Evolutionary conservation across 805 yeast species (phyloP).

Genomic region (Cyberlindnera veronae): DNA sequence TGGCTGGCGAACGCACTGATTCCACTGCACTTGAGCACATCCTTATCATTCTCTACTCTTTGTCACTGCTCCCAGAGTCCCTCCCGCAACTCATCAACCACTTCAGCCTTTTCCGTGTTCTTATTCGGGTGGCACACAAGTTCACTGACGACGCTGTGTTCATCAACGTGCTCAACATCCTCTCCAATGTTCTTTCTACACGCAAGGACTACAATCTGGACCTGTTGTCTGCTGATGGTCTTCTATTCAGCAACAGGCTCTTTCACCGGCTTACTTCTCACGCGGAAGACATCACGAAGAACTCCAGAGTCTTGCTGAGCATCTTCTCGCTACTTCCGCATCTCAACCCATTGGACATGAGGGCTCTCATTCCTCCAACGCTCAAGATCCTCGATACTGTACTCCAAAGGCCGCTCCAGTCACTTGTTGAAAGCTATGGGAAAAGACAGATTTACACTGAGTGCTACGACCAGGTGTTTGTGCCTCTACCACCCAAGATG

Average conservation of each 20-base stretch:
- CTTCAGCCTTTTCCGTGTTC: slow-evolving; percentile 7
- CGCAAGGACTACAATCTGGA: slow-evolving; percentile 10
- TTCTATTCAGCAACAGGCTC: slow-evolving; percentile 6
- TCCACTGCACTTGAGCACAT: slow-evolving; percentile 13
- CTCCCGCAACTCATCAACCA: slow-evolving; percentile 13
- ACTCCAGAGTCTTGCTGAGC: slow-evolving; percentile 9
- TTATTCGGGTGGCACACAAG: slow-evolving; percentile 14
- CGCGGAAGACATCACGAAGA: not conserved
- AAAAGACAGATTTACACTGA: slow-evolving; percentile 7
- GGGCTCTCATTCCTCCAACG: slow-evolving; percentile 11
- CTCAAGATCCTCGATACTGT: slow-evolving; percentile 11
- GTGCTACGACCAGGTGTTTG: slow-evolving; percentile 15
- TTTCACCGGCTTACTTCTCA: slow-evolving; percentile 2
- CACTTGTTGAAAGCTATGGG: slow-evolving; percentile 4
- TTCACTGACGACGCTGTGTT: slow-evolving; percentile 8
- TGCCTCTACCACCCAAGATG: slow-evolving; percentile 22
- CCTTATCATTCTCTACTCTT: slow-evolving; percentile 23
- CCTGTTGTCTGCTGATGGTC: slow-evolving; percentile 5
- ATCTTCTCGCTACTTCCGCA: slow-evolving; percentile 23
- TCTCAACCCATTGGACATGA: slow-evolving; percentile 17
- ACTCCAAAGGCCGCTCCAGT: slow-evolving; percentile 6
- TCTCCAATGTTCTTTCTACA: slow-evolving; percentile 7
- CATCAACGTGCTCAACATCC: slow-evolving; percentile 8
- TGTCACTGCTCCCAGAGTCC: slow-evolving; percentile 15
- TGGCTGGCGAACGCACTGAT: slow-evolving; percentile 1